Percentiles rank a stretch among this genome's conserved stretches.
These are phyloP conservation scores for Pneumocystis wakefieldiae DNA, from an alignment of 1,139 yeast genomes.

Conservation along the genomic window DNA sequence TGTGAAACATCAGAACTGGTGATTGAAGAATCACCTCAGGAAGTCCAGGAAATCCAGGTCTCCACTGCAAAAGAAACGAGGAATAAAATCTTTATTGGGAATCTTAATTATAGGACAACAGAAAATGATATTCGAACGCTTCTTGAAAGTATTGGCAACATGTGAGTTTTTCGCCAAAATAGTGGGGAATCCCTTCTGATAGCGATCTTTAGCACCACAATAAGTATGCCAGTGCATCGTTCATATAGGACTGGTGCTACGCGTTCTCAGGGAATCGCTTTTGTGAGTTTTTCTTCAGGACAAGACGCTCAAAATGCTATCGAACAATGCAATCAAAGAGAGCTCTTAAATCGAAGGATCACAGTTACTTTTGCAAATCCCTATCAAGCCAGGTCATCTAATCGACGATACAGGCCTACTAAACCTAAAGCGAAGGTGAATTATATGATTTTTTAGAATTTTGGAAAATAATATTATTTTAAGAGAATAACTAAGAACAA, in stretches of 20 bases:
- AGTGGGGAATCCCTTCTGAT: background rate
- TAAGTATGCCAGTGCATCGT: background rate
- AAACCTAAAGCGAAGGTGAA: background rate
- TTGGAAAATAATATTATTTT: background rate
- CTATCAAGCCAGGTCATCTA: background rate
- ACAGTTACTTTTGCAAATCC: background rate
- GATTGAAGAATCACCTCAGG: background rate
- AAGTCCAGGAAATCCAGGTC: background rate
- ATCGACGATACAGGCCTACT: background rate
- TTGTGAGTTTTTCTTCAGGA: slow-evolving; percentile 71
- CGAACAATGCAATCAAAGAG: slow-evolving; percentile 23
- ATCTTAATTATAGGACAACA: slow-evolving; percentile 21
- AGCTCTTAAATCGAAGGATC: background rate
- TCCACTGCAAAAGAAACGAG: background rate
- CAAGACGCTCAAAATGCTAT: slow-evolving; percentile 88
- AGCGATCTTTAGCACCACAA: background rate
- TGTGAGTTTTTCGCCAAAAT: background rate
- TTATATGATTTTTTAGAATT: background rate
- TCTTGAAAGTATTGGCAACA: background rate
- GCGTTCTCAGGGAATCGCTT: slow-evolving; percentile 43
- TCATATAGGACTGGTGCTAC: background rate
- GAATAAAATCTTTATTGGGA: slow-evolving; percentile 20
- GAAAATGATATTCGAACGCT: slow-evolving; percentile 19
- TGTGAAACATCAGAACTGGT: background rate
- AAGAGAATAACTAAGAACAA: background rate